phyloP scores from a whole-genome alignment of 2,329 filamentous ascomycete genomes.

The Fusarium poae region DNA sequence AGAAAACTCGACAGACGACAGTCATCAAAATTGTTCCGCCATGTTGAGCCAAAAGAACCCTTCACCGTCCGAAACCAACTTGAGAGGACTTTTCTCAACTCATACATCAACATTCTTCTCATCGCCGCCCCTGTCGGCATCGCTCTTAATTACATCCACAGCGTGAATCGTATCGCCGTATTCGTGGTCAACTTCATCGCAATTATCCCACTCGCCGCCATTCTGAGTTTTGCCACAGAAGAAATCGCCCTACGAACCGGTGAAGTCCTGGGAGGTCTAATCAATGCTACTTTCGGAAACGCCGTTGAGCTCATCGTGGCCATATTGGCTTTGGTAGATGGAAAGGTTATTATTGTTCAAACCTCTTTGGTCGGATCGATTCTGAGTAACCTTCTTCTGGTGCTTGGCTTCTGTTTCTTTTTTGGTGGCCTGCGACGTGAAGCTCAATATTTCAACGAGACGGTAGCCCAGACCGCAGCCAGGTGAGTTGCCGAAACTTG shows the following conservation, averaged over 20 bases:
- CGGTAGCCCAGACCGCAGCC: slow-evolving; percentile 89
- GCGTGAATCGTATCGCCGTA: slow-evolving; percentile 70
- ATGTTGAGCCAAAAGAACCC: slow-evolving; percentile 63
- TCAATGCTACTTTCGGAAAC: slow-evolving; percentile 95
- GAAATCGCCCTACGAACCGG: slow-evolving; percentile 86
- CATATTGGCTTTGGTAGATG: slow-evolving; percentile 81
- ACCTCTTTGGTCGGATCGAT: slow-evolving; percentile 94
- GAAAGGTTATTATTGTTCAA: slow-evolving; percentile 86
- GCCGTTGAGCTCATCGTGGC: slow-evolving; percentile 91
- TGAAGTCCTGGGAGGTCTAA: slow-evolving; percentile 86
- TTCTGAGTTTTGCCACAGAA: slow-evolving; percentile 90
- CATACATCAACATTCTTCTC: slow-evolving; percentile 88
- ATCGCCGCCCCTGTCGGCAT: slow-evolving; percentile 85
- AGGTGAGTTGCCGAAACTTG: slow-evolving; percentile 56
- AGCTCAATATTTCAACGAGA: slow-evolving; percentile 92
- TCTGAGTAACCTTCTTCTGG: slow-evolving; percentile 88
- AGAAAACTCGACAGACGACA: slow-evolving; percentile 57
- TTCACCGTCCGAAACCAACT: slow-evolving; percentile 76
- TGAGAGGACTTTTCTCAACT: slow-evolving; percentile 80
- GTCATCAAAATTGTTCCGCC: slow-evolving; percentile 59
- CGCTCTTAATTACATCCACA: slow-evolving; percentile 72
- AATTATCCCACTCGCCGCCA: slow-evolving; percentile 88
- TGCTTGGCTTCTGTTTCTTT: slow-evolving; percentile 94
- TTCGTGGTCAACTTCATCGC: slow-evolving; percentile 95
- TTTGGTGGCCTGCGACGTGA: slow-evolving; percentile 81